Evolutionary conservation across 352 stramenopile genomes (phyloP).

Genomic region (Sclerospora graminicola): DNA sequence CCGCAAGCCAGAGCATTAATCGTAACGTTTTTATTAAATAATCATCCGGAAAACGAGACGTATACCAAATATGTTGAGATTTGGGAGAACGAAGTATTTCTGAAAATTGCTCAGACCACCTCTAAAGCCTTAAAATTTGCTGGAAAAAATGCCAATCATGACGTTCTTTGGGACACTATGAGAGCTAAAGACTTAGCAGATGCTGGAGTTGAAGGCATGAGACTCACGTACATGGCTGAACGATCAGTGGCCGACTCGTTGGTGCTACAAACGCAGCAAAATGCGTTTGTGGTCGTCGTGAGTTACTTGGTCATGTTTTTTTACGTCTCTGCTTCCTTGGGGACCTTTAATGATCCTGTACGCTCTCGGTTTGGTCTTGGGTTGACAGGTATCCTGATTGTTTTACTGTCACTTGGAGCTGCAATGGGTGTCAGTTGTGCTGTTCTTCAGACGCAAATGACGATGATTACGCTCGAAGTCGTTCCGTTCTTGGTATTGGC

Average conservation of each 20-base stretch:
- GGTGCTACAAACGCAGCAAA: slow-evolving; percentile 76
- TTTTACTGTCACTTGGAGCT: slow-evolving; percentile 65
- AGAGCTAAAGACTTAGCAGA: slow-evolving; percentile 15
- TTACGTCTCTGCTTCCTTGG: slow-evolving; percentile 82
- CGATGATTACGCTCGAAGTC: slow-evolving; percentile 88
- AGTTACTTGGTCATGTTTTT: slow-evolving; percentile 88
- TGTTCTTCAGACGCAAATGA: slow-evolving; percentile 69
- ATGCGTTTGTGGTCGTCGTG: slow-evolving; percentile 81
- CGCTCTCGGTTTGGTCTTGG: slow-evolving; percentile 74
- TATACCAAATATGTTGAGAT: slow-evolving; percentile 64
- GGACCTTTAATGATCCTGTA: slow-evolving; percentile 52
- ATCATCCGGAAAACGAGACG: slow-evolving; percentile 56
- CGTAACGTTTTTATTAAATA: slow-evolving; percentile 83
- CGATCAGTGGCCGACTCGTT: slow-evolving; percentile 79
- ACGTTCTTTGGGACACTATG: slow-evolving; percentile 18
- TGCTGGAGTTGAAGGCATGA: slow-evolving; percentile 34
- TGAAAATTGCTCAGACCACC: slow-evolving; percentile 24
- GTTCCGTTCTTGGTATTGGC: slow-evolving; percentile 87
- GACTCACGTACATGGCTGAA: slow-evolving; percentile 80
- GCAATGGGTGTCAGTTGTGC: slow-evolving; percentile 58
- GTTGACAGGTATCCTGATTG: slow-evolving; percentile 78
- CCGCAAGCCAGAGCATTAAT: slow-evolving; percentile 68
- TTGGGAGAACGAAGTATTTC: slow-evolving; percentile 79
- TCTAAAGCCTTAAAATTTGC: slow-evolving; percentile 17
- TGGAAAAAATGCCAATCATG: slow-evolving; percentile 2